These are phyloP conservation scores for Thermoascus crustaceus DNA, from an alignment of 2,329 filamentous ascomycete genomes.

Conservation along the genomic window DNA sequence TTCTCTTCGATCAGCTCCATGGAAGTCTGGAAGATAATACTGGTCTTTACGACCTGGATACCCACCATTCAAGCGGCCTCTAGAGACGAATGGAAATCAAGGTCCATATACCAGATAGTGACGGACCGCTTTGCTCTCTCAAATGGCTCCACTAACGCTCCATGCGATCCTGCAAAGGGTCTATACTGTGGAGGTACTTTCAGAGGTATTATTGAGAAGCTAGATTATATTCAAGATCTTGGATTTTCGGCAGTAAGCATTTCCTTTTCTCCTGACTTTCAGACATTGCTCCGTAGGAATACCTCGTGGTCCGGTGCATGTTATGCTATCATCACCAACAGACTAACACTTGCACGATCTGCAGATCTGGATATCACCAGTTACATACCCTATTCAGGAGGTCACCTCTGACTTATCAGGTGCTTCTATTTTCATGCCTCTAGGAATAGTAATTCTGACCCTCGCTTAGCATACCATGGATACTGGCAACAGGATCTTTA, in stretches of 20 bases:
- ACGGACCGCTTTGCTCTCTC: slow-evolving; percentile 31
- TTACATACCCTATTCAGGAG: slow-evolving; percentile 22
- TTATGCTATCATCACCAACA: too few species aligned
- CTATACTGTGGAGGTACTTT: slow-evolving; percentile 40
- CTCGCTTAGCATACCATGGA: slow-evolving; percentile 32
- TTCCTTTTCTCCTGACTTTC: slow-evolving; percentile 15
- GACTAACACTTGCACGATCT: background rate
- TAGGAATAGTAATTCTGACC: slow-evolving; percentile 11
- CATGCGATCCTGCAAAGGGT: slow-evolving; percentile 9
- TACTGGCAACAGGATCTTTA: slow-evolving; percentile 40
- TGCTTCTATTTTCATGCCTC: background rate
- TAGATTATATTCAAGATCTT: slow-evolving; percentile 38
- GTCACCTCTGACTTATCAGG: slow-evolving; percentile 13
- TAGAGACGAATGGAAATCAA: slow-evolving; percentile 21
- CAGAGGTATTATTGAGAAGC: slow-evolving; percentile 34
- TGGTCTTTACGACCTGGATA: background rate
- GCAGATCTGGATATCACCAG: slow-evolving; percentile 18
- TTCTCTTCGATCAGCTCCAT: too few species aligned
- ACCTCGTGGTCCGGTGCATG: too few species aligned
- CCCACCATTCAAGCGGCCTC: slow-evolving; percentile 5
- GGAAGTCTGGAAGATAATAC: background rate
- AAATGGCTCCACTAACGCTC: slow-evolving; percentile 16
- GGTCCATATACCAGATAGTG: slow-evolving; percentile 32
- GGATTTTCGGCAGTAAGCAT: slow-evolving; percentile 38
- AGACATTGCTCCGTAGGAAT: background rate